Conservation (phyloP, 345 rosid species). For the Leavenworthia alabamica region DNA sequence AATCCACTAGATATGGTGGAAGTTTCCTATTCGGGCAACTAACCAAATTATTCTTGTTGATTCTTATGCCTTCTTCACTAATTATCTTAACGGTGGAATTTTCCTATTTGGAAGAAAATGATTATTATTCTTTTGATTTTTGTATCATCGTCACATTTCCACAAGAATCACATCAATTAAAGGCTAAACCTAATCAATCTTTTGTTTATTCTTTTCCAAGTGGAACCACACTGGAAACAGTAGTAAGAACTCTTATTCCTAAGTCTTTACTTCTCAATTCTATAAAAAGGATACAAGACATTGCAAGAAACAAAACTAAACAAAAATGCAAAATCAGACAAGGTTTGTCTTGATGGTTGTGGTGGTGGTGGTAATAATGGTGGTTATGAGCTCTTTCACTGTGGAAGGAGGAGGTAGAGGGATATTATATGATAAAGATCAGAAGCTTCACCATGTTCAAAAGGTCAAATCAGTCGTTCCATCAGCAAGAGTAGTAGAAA, state of each 20-base stretch:
- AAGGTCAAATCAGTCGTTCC: conserved; percentile 13
- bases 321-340: conserved; percentile 19
- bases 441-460: conserved; percentile 15
- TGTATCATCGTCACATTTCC: conserved; percentile 16
- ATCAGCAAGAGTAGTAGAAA: conserved; percentile 30
- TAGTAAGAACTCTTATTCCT: background rate
- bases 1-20: conserved; percentile 24
- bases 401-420: conserved; percentile 28
- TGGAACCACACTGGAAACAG: conserved; percentile 19
- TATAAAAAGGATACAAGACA: conserved; percentile 13
- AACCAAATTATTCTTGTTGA: conserved; percentile 11
- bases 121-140: background rate
- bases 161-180: conserved; percentile 15
- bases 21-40: conserved; percentile 33
- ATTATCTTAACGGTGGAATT: conserved; percentile 24
- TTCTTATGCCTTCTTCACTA: conserved; percentile 20
- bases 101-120: conserved; percentile 27
- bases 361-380: conserved; percentile 6
- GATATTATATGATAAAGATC: conserved; percentile 4
- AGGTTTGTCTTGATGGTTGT: conserved; percentile 2
- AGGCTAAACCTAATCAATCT: conserved; percentile 19
- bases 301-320: conserved; percentile 12
- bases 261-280: background rate
- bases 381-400: conserved; percentile 8
- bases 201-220: conserved; percentile 19